A percentile compares a stretch with the other conserved stretches of the same genome.
phyloP scores from a whole-genome alignment of 2,329 filamentous ascomycete species.

The Coniochaeta prunicola region DNA sequence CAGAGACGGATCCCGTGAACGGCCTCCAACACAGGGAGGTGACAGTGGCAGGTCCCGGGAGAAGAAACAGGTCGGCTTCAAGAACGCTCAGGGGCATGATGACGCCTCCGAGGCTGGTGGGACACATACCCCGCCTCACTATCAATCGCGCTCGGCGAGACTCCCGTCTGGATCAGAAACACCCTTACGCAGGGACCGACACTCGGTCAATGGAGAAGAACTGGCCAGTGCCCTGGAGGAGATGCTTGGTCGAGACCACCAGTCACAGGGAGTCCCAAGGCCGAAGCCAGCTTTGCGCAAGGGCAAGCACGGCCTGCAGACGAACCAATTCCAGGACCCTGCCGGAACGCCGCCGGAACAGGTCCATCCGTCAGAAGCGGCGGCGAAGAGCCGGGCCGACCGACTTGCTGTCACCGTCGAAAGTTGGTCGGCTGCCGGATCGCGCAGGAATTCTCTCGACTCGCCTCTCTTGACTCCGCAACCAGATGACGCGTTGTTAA shows the following conservation, averaged over 20 bases:
- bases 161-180: neutral
- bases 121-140: neutral
- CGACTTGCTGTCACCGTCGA: conserved; percentile 24
- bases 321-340: neutral
- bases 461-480: conserved; percentile 10
- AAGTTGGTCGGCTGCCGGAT: conserved; percentile 19
- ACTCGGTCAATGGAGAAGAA: neutral
- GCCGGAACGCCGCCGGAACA: neutral
- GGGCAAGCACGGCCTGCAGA: neutral
- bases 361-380: conserved; percentile 20
- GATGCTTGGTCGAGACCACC: neutral
- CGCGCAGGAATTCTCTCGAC: conserved; percentile 18
- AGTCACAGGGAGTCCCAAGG: neutral
- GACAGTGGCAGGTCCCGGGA: neutral
- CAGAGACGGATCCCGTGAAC: neutral
- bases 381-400: conserved; percentile 25
- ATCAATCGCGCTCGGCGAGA: neutral
- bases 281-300: neutral
- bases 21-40: neutral
- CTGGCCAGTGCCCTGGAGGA: neutral
- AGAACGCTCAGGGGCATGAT: neutral
- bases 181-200: neutral
- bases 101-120: neutral
- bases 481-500: conserved; percentile 1
- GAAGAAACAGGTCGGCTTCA: conserved; percentile 1